Evolutionary conservation across 768 basidiomycete species (phyloP).

Genomic region (Boletellus sp.): DNA sequence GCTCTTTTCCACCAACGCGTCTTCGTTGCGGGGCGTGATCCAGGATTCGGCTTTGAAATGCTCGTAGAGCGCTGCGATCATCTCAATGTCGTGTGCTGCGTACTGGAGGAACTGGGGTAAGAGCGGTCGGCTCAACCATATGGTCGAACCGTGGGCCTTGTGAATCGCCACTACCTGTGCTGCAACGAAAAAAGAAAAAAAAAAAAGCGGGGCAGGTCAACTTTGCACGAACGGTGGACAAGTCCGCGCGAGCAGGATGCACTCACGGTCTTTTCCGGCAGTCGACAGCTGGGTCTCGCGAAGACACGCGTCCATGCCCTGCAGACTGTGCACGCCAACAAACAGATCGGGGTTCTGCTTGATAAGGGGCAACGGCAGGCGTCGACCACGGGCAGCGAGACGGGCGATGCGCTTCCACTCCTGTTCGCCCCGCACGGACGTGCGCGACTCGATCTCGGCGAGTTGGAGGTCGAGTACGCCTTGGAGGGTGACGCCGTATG

Average conservation of each 20-base stretch:
- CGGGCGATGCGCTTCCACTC: slow-evolving; percentile 27
- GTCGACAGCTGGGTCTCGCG: slow-evolving; percentile 21
- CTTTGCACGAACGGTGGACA: neutral
- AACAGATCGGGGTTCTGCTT: slow-evolving; percentile 25
- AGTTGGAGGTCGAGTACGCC: slow-evolving; percentile 41
- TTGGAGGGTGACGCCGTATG: slow-evolving; percentile 27
- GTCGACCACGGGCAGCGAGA: slow-evolving; percentile 22
- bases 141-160: slow-evolving; percentile 22
- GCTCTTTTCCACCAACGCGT: slow-evolving; percentile 20
- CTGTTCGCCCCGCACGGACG: slow-evolving; percentile 21
- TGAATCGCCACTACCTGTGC: slow-evolving; percentile 38
- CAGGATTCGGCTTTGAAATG: slow-evolving; percentile 28
- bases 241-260: neutral
- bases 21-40: slow-evolving; percentile 19
- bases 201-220: neutral
- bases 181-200: slow-evolving; percentile 5
- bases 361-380: slow-evolving; percentile 22
- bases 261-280: slow-evolving; percentile 35
- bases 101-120: slow-evolving; percentile 35
- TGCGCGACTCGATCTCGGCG: slow-evolving; percentile 35
- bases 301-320: slow-evolving; percentile 36
- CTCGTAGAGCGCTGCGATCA: slow-evolving; percentile 35
- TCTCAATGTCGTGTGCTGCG: slow-evolving; percentile 41
- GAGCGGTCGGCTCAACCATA: slow-evolving; percentile 39
- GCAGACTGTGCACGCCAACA: slow-evolving; percentile 31